Base-by-base conservation (phyloP, 75 land plant species). In the Isoetes taiwanensis region DNA sequence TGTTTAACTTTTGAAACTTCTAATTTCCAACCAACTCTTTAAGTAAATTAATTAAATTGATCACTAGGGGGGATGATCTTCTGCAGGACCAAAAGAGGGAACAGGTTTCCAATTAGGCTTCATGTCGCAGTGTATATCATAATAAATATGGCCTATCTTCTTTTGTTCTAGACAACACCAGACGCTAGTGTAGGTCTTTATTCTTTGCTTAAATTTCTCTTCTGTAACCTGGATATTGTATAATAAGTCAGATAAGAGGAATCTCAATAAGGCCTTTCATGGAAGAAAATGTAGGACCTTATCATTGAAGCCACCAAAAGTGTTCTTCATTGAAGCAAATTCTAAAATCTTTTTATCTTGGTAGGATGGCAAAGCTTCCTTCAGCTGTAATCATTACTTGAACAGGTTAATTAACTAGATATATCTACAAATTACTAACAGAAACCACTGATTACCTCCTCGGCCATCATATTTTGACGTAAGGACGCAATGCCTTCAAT, bases 81-180 rank as follows among this genome's bases (percentile, higher is more conserved):
- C 85, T 40, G 59, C 74, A 19, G 54, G 62, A 1, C 63, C 68
- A 34, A 64, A 65, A 1, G 96, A 96, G 1, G 96, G 90, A 4
- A 61, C 14, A 1, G 98, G 96, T 71, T 84, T 88, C 98, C 98
- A 93, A 33, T 50, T 64, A 37, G 98, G 83, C 64, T 93, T 93
- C 72, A 79, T 77, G 71, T 93, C 98, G 96, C 98, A 93, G 69
- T 77, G 88, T 63, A 93, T 81, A 65, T 93, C 98, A 59, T 93
- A 93, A 40, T 78, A 93, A 30, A 93, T 88, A 62, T 93, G 98
- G 10, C 98, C 98, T n/a, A 70, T 73, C 28, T 56, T 59, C 53
- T 58, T 63, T 28, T 70, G 39, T 64, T 64, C 57, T 31, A 85
- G 75, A 55, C 98, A 93, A 60, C 98, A 93, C 98, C 98, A 93